phyloP scores from a whole-genome alignment of 805 yeast genomes.

The Priceomyces castillae region DNA sequence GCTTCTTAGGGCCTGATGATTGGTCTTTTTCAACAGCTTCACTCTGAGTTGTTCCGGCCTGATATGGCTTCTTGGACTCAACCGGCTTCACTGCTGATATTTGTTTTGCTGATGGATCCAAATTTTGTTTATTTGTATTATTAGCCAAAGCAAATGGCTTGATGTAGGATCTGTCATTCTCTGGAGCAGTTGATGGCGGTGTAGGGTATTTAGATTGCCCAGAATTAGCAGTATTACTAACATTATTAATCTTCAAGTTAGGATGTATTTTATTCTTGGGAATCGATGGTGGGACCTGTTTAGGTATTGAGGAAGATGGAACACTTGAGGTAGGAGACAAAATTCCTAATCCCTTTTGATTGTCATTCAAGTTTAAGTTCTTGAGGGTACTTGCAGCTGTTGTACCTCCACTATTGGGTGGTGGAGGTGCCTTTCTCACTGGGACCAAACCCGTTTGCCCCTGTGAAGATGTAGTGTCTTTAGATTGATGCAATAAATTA shows the following conservation, averaged over 20 bases:
- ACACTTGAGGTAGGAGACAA: slow-evolving; percentile 11
- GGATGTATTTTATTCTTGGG: slow-evolving; percentile 28
- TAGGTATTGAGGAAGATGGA: slow-evolving; percentile 16
- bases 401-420: slow-evolving; percentile 24
- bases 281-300: slow-evolving; percentile 29
- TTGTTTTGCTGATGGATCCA: slow-evolving; percentile 3
- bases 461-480: slow-evolving; percentile 5
- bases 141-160: slow-evolving; percentile 18
- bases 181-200: slow-evolving; percentile 17
- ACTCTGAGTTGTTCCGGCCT: not conserved
- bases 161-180: slow-evolving; percentile 12
- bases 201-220: slow-evolving; percentile 25
- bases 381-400: not conserved
- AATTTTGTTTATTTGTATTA: slow-evolving; percentile 13
- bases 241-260: slow-evolving; percentile 28
- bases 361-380: slow-evolving; percentile 1
- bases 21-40: not conserved
- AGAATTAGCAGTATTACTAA: slow-evolving; percentile 21
- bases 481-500: slow-evolving; percentile 27
- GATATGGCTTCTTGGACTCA: slow-evolving; percentile 4
- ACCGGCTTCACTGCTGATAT: slow-evolving; percentile 6
- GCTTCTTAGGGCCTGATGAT: slow-evolving; percentile 1
- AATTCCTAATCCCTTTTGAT: slow-evolving; percentile 16
- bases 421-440: slow-evolving; percentile 55
- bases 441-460: slow-evolving; percentile 37